Evolutionary conservation across 2,329 filamentous ascomycete genomes (phyloP).

Genomic region (Fusarium coffeatum): DNA sequence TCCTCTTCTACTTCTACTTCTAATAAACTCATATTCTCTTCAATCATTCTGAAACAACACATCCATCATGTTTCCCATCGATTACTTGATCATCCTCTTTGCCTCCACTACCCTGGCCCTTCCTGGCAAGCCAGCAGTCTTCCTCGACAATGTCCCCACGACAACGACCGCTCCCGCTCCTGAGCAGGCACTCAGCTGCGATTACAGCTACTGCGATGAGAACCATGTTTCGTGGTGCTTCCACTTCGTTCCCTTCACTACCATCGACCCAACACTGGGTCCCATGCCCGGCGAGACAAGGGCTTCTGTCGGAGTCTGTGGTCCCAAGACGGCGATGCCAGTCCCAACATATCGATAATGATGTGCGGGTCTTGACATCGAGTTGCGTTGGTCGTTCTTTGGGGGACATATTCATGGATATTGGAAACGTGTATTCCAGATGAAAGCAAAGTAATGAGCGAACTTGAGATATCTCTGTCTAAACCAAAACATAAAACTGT

Average conservation of each 20-base stretch:
- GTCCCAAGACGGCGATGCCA: conserved; percentile 13
- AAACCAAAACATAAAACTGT: conserved; percentile 5
- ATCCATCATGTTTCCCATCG: conserved; percentile 16
- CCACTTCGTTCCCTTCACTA: conserved; percentile 54
- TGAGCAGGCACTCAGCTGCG: conserved; percentile 46
- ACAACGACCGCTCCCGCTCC: conserved; percentile 22
- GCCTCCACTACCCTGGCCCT: conserved; percentile 17
- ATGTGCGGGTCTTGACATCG: neutral
- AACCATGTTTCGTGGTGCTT: conserved; percentile 53
- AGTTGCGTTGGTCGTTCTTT: neutral
- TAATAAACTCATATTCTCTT: neutral
- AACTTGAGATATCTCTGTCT: conserved; percentile 27
- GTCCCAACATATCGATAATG: neutral
- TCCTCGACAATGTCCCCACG: neutral
- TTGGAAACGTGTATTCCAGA: neutral
- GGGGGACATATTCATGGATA: neutral
- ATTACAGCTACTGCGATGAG: conserved; percentile 53
- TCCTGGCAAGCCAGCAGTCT: conserved; percentile 4
- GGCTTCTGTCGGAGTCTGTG: conserved; percentile 49
- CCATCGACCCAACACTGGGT: conserved; percentile 50
- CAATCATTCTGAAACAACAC: neutral
- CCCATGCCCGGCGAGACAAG: conserved; percentile 53
- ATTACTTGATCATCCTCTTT: conserved; percentile 15
- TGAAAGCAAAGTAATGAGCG: conserved; percentile 9
- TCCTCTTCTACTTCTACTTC: neutral